Evolutionary conservation across 176 grass and related monocot genomes (phyloP).

Genomic region (Tillandsia fasciculata): DNA sequence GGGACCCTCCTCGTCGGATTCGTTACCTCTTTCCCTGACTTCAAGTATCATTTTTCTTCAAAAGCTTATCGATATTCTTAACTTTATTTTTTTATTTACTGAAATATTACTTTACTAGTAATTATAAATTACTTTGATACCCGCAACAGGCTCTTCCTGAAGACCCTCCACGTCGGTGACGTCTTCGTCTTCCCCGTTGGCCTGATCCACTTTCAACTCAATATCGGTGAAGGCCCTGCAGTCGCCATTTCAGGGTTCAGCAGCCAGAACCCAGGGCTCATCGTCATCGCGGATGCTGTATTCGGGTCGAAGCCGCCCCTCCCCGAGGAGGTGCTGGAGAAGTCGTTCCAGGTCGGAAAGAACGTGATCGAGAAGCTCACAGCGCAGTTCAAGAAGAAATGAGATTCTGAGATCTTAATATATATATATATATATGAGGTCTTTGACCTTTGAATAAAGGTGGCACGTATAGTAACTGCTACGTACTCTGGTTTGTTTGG

Average conservation of each 20-base stretch:
- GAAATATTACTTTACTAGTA: too few species aligned
- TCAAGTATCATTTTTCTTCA: not conserved
- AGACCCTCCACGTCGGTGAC: constrained; percentile 23
- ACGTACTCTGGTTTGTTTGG: too few species aligned
- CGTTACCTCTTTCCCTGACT: constrained; percentile 22
- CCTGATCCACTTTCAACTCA: constrained; percentile 49
- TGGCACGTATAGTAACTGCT: not conserved
- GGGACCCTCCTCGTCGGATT: constrained; percentile 44
- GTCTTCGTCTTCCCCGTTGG: constrained; percentile 48
- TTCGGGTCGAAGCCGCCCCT: constrained; percentile 45
- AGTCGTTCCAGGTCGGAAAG: constrained; percentile 42
- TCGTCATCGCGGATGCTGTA: constrained; percentile 35
- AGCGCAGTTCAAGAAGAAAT: constrained; percentile 8
- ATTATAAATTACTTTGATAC: too few species aligned
- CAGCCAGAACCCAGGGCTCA: constrained; percentile 37
- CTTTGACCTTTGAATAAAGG: not conserved
- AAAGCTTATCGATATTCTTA: too few species aligned
- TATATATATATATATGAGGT: too few species aligned
- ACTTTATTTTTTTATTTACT: too few species aligned
- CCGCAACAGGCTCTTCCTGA: constrained; percentile 11
- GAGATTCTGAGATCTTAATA: not conserved
- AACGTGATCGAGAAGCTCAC: constrained; percentile 10
- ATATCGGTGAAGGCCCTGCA: constrained; percentile 22
- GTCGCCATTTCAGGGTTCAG: constrained; percentile 42
- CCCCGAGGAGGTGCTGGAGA: constrained; percentile 46